These are phyloP conservation scores for Darksidea phi DNA, from an alignment of 495 filamentous ascomycete species.

Conservation along the genomic window DNA sequence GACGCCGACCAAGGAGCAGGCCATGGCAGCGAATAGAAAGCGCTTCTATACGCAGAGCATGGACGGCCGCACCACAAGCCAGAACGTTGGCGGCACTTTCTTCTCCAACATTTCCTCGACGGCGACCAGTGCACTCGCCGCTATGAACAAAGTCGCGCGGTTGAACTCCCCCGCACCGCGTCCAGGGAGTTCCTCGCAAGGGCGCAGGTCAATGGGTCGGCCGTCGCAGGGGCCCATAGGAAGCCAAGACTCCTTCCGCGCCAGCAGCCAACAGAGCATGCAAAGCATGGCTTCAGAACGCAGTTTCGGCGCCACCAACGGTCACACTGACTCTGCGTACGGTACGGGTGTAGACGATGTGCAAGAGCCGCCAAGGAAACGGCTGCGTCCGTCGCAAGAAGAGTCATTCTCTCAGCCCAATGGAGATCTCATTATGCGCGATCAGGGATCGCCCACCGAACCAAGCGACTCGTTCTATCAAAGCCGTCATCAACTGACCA, in stretches of 20 bases:
- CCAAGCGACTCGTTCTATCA: slow-evolving; percentile 82
- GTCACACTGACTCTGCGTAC: slow-evolving; percentile 56
- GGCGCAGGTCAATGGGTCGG: slow-evolving; percentile 50
- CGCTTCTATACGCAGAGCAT: slow-evolving; percentile 76
- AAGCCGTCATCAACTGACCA: slow-evolving; percentile 51
- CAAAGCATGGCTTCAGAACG: slow-evolving; percentile 62
- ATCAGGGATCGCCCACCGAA: slow-evolving; percentile 73
- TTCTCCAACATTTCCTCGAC: slow-evolving; percentile 95
- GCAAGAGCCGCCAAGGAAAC: slow-evolving; percentile 82
- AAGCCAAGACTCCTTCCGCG: slow-evolving; percentile 62
- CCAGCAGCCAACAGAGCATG: slow-evolving; percentile 67
- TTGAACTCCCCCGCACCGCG: slow-evolving; percentile 82
- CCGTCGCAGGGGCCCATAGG: slow-evolving; percentile 63
- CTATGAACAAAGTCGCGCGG: slow-evolving; percentile 84
- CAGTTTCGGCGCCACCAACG: slow-evolving; percentile 54
- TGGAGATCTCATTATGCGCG: slow-evolving; percentile 50
- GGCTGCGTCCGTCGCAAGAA: slow-evolving; percentile 57
- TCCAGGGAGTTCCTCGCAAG: slow-evolving; percentile 47
- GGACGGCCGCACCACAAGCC: slow-evolving; percentile 63
- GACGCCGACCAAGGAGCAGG: slow-evolving; percentile 98
- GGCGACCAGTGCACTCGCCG: slow-evolving; percentile 85
- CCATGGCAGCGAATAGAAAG: slow-evolving; percentile 95
- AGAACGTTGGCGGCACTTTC: slow-evolving; percentile 73
- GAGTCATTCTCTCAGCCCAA: slow-evolving; percentile 43
- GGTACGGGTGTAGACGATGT: slow-evolving; percentile 42